A percentile compares a stretch with the other conserved stretches of the same genome.
Conservation (phyloP, 2,329 filamentous ascomycete species). For the Tympanopsis confertula region DNA sequence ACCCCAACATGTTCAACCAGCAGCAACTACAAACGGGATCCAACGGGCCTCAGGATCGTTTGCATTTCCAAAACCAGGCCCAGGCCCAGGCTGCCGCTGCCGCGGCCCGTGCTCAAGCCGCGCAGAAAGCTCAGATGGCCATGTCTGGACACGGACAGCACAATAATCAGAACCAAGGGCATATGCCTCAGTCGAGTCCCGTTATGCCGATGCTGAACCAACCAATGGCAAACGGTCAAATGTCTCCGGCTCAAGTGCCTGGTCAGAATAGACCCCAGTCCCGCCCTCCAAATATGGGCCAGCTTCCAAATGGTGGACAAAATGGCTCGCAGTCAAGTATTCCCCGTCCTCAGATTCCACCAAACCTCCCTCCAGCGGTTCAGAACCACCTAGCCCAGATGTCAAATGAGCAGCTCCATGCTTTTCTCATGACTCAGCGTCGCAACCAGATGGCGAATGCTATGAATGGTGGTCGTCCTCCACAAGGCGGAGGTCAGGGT, state of each 20-base stretch:
- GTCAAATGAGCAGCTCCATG: constrained; percentile 18
- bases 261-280: constrained; percentile 19
- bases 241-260: constrained; percentile 20
- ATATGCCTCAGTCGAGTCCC: constrained; percentile 10
- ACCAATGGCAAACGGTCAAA: constrained; percentile 22
- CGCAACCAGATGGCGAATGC: too few relatives aligned
- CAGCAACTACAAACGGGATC: constrained; percentile 25
- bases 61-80: constrained; percentile 18
- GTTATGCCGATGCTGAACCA: constrained; percentile 28
- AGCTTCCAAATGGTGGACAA: constrained; percentile 15
- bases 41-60: constrained; percentile 23
- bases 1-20: constrained; percentile 25
- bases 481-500: constrained; percentile 16
- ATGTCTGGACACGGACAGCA: constrained; percentile 19
- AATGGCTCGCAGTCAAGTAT: constrained; percentile 15
- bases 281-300: constrained; percentile 17
- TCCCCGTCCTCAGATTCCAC: constrained; percentile 17
- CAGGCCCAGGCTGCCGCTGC: constrained; percentile 23
- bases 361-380: constrained; percentile 17
- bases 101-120: constrained; percentile 25
- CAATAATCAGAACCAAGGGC: constrained; percentile 16
- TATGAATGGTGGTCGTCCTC: too few relatives aligned
- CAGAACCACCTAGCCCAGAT: constrained; percentile 21
- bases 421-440: constrained; percentile 18
- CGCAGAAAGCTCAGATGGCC: constrained; percentile 29